These are phyloP conservation scores for Saccharomyces hybrid DNA, from an alignment of 1,139 yeast genomes.

Conservation along the genomic window DNA sequence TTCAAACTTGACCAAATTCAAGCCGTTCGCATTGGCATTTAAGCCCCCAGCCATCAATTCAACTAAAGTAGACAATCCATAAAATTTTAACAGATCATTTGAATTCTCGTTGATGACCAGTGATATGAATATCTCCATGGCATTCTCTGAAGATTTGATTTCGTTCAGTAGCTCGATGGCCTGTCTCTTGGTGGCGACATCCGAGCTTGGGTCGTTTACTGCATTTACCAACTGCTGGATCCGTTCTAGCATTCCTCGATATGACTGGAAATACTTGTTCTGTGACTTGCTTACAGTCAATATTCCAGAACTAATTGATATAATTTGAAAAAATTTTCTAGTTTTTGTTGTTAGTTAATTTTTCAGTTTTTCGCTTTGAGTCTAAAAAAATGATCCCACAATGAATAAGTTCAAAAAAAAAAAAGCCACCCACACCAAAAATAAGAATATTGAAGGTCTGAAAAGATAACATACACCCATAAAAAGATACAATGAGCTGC, in stretches of 20 bases:
- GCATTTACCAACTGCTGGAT: constrained; percentile 89
- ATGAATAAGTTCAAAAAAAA: neutral
- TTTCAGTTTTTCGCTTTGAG: neutral
- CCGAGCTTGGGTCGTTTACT: constrained; percentile 75
- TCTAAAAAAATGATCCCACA: neutral
- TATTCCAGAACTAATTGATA: neutral
- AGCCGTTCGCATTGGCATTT: constrained; percentile 11
- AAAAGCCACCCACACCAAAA: neutral
- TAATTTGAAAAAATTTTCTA: constrained; percentile 1
- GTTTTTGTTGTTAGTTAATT: neutral
- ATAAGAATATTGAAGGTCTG: neutral
- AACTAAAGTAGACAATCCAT: constrained; percentile 69
- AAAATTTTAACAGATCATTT: constrained; percentile 57
- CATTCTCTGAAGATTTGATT: constrained; percentile 66
- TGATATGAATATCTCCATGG: constrained; percentile 69
- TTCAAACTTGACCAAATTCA: constrained; percentile 16
- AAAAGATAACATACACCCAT: neutral
- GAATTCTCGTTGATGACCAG: constrained; percentile 41
- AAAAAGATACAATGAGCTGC: neutral
- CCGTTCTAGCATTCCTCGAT: constrained; percentile 59
- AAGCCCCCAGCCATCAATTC: constrained; percentile 31
- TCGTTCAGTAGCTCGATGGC: constrained; percentile 76
- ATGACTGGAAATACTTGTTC: neutral
- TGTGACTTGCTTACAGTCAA: neutral
- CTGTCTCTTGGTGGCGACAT: constrained; percentile 61